Conservation (phyloP, 768 basidiomycete species). For the Suillus discolor region DNA sequence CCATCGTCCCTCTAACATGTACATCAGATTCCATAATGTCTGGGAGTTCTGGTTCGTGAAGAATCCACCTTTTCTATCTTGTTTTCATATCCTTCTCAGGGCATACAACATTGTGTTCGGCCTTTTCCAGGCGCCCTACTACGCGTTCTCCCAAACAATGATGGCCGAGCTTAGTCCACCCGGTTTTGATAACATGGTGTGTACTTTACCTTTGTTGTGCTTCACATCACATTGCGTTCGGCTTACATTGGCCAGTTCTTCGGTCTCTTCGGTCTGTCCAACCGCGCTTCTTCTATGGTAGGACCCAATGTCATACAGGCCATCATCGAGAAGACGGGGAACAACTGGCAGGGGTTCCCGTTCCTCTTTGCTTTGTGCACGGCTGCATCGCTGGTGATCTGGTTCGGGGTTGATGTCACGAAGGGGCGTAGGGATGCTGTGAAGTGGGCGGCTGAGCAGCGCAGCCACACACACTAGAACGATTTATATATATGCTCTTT, state of each 20-base stretch:
- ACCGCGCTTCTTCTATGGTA: slow-evolving; percentile 84
- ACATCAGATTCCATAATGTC: slow-evolving; percentile 64
- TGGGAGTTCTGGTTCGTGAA: slow-evolving; percentile 83
- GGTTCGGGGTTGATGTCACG: slow-evolving; percentile 69
- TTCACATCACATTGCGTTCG: neutral
- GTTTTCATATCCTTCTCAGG: slow-evolving; percentile 38
- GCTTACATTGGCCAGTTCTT: slow-evolving; percentile 59
- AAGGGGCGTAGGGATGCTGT: slow-evolving; percentile 66
- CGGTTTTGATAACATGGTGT: slow-evolving; percentile 81
- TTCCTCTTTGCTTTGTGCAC: slow-evolving; percentile 78
- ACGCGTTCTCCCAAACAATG: slow-evolving; percentile 84
- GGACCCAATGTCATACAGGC: slow-evolving; percentile 86
- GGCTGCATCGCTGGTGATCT: slow-evolving; percentile 70
- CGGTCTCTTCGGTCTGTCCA: slow-evolving; percentile 82
- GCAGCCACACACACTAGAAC: slow-evolving; percentile 4
- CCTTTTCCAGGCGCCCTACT: slow-evolving; percentile 85
- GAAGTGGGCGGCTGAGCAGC: slow-evolving; percentile 48
- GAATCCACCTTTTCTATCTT: neutral
- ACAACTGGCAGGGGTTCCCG: slow-evolving; percentile 85
- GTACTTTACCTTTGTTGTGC: neutral
- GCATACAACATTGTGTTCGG: slow-evolving; percentile 81
- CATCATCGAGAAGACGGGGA: slow-evolving; percentile 70
- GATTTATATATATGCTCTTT: neutral
- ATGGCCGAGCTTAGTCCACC: slow-evolving; percentile 89
- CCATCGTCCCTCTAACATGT: slow-evolving; percentile 1